A percentile compares a stretch with the other conserved stretches of the same genome.
These are phyloP conservation scores for Allium fistulosum DNA, from an alignment of 106 monocot species.

Conservation along the genomic window DNA sequence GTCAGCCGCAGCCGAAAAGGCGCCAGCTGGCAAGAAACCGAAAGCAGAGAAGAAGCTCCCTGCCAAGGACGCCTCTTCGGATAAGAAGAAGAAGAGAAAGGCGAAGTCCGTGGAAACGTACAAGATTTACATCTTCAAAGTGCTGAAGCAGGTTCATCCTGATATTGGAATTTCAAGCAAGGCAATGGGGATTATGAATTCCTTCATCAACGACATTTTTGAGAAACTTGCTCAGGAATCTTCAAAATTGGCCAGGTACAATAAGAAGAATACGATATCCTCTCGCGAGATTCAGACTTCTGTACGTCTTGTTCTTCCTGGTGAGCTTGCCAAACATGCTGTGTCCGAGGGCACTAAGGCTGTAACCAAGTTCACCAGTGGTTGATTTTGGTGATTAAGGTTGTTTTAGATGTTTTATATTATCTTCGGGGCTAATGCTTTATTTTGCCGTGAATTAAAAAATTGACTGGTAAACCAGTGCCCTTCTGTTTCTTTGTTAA, in stretches of 20 bases:
- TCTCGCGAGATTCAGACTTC: constrained; percentile 61
- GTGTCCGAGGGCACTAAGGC: constrained; percentile 14
- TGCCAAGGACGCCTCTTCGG: constrained; percentile 10
- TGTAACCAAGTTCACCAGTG: constrained; percentile 55
- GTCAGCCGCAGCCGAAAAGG: constrained; percentile 17
- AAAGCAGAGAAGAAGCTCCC: background rate
- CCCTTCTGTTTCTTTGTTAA: no score
- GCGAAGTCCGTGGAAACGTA: constrained; percentile 23
- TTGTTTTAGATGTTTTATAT: background rate
- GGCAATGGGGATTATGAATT: no score
- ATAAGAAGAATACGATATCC: constrained; percentile 57
- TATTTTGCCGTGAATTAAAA: no score
- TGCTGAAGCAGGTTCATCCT: no score
- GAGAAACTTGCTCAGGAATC: no score
- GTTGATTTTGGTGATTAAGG: background rate
- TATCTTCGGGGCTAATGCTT: no score
- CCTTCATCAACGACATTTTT: no score
- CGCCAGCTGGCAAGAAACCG: no score
- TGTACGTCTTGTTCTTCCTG: constrained; percentile 43
- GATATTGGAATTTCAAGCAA: no score
- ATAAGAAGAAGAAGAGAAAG: constrained; percentile 23
- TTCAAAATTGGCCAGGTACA: constrained; percentile 33
- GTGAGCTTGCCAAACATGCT: constrained; percentile 52
- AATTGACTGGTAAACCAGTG: no score
- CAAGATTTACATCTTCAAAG: no score